Base-by-base conservation (phyloP, 1,284 basidiomycete genomes). In the Ustilago trichophora region DNA sequence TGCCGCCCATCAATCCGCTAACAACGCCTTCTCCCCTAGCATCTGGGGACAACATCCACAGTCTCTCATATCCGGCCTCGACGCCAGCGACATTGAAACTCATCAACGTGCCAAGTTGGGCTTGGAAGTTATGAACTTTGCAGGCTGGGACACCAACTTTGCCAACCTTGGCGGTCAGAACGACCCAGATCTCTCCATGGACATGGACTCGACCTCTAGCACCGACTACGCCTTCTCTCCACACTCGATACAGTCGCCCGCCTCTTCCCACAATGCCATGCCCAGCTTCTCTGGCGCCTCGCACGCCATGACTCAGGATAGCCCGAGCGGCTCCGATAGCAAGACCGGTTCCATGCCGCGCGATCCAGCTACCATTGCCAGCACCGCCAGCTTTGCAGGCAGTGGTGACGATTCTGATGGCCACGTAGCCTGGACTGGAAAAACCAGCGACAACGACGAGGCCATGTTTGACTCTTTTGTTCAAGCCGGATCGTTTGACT, bases 401-500 rank as follows among this genome's bases (percentile, higher is more conserved):
- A 66, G 68, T 29, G 68, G 68, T 19, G 63, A 71, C 8, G 63
- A 71, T 26, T 66, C 68, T 13, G 68, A 64, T 45, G 45, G 56
- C 19, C 58, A 56, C 33, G 44, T 59, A 1, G 55, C 49, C 10
- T 65, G 60, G 60, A 29, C 46, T 11, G 58, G 40, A n/a, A 60
- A 72, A 19, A 31, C 55, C 10, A 47, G 52, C 21, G 63, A 60
- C 43, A 63, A 72, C n/a, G 73, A 76, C 38, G 74, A 77, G 27
- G 73, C 66, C 40, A 77, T 77, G 74, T 77, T 77, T 33, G 74
- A 77, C 27, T 74, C 72, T 9, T 60, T 77, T 38, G 73, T 77
- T 16, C 69, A 76, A 19, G 65, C 73, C 9, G 68, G 63, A 24
- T 76, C 72, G 15, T 76, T 76, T 18, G 75, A 56, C 26, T 57